A percentile compares a stretch with the other conserved stretches of the same genome.
These are phyloP conservation scores for Platanthera zijinensis DNA, from an alignment of 106 monocot genomes.

Conservation along the genomic window DNA sequence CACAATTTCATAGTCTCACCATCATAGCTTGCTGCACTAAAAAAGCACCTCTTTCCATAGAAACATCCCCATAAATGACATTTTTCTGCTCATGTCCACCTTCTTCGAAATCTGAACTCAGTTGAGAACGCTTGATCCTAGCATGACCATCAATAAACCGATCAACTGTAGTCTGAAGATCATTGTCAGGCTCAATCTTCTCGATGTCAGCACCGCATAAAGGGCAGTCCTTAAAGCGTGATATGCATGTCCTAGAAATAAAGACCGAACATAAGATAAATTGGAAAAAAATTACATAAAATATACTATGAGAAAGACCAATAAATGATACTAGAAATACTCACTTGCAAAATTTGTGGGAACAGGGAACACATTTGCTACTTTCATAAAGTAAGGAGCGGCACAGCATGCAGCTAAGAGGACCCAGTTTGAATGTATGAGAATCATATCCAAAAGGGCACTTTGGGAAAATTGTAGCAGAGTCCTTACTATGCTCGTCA, in stretches of 20 bases:
- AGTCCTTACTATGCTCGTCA: constrained; percentile 23
- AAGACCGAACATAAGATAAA: not conserved
- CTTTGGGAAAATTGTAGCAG: constrained; percentile 52
- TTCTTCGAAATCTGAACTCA: constrained; percentile 31
- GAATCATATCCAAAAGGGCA: constrained; percentile 98
- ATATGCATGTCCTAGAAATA: constrained; percentile 59
- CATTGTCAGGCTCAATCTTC: constrained; percentile 70
- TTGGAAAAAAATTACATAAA: not conserved
- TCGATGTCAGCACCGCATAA: constrained; percentile 97
- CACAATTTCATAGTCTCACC: constrained; percentile 31
- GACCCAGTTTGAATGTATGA: constrained; percentile 83
- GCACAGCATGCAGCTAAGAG: constrained; percentile 92
- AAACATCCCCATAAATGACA: constrained; percentile 93
- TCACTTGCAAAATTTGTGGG: constrained; percentile 98
- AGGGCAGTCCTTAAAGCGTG: constrained; percentile 89
- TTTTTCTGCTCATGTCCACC: constrained; percentile 35
- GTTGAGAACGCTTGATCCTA: constrained; percentile 70
- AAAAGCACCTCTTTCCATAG: constrained; percentile 91
- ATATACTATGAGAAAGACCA: not conserved
- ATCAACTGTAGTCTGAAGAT: constrained; percentile 77
- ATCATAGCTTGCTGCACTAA: constrained; percentile 98
- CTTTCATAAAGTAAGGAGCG: constrained; percentile 77
- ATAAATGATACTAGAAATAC: constrained; percentile 15
- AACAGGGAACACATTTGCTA: constrained; percentile 81
- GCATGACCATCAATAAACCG: constrained; percentile 96